Conservation (phyloP, 768 basidiomycete species). For the Terana coerulea region DNA sequence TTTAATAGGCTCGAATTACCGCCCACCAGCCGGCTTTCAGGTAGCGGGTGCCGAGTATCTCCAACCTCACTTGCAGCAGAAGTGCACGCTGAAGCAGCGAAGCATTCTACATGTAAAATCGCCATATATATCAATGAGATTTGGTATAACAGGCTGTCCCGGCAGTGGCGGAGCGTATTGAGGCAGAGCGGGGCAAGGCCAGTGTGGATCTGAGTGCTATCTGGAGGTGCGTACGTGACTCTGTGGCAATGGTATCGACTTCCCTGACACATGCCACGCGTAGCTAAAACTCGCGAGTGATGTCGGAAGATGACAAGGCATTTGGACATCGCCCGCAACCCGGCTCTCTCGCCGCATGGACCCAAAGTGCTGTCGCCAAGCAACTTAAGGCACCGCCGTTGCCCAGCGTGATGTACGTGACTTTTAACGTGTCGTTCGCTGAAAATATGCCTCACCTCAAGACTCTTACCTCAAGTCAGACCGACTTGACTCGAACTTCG, state of each 20-base stretch:
- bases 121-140: neutral
- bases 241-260: too few species aligned
- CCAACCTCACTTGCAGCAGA: slow-evolving; percentile 29
- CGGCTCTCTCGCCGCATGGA: slow-evolving; percentile 22
- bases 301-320: slow-evolving; percentile 26
- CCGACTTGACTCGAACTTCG: slow-evolving; percentile 12
- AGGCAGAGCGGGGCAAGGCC: slow-evolving; percentile 6
- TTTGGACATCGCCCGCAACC: slow-evolving; percentile 25
- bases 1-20: too few species aligned
- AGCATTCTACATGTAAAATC: slow-evolving; percentile 14
- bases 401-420: slow-evolving; percentile 1
- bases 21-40: too few species aligned
- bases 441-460: slow-evolving; percentile 14
- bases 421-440: slow-evolving; percentile 12
- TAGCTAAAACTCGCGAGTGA: slow-evolving; percentile 22
- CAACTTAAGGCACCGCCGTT: slow-evolving; percentile 17
- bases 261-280: too few species aligned
- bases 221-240: slow-evolving; percentile 16
- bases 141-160: slow-evolving; percentile 14
- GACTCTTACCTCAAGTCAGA: neutral
- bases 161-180: slow-evolving; percentile 18
- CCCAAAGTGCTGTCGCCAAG: slow-evolving; percentile 19
- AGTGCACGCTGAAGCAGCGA: too few species aligned
- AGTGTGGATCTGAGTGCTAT: slow-evolving; percentile 15
- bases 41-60: slow-evolving; percentile 33